These are phyloP conservation scores for Kuraishia ogatae DNA, from an alignment of 805 yeast species.

Conservation along the genomic window DNA sequence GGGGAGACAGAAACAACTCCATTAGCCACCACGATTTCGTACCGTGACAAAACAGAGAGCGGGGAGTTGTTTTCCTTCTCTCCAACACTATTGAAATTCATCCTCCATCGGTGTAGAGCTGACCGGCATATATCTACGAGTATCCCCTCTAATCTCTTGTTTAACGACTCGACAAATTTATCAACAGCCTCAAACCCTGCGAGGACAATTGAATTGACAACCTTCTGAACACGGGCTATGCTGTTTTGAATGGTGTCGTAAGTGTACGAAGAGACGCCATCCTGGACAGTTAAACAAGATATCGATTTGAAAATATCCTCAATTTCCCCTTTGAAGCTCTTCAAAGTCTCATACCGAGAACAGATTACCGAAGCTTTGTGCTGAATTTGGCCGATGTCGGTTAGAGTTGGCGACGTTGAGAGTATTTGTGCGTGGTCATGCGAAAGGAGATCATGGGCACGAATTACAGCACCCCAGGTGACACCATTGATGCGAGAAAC, in stretches of 20 bases:
- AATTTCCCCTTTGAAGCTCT: not conserved
- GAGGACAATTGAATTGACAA: slow-evolving; percentile 24
- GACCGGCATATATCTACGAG: slow-evolving; percentile 20
- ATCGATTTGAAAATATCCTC: not conserved
- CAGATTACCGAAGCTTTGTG: not conserved
- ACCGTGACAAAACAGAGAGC: not conserved
- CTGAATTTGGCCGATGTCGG: not conserved
- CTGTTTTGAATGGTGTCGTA: slow-evolving; percentile 8
- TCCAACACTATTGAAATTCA: not conserved
- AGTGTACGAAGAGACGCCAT: not conserved
- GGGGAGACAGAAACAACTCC: slow-evolving; percentile 18
- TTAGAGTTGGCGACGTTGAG: not conserved
- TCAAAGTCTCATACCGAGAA: not conserved
- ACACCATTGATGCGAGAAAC: not conserved
- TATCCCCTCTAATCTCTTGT: slow-evolving; percentile 18
- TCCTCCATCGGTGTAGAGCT: not conserved
- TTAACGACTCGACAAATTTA: slow-evolving; percentile 23
- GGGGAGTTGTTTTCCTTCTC: not conserved
- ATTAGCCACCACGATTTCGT: slow-evolving; percentile 15
- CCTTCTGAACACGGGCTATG: slow-evolving; percentile 23
- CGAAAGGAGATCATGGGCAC: not conserved
- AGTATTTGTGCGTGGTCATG: not conserved
- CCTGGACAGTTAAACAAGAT: not conserved
- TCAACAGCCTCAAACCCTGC: slow-evolving; percentile 27
- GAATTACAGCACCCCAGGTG: not conserved